A percentile compares a stretch with the other conserved stretches of the same genome.
Evolutionary conservation across 345 rosid genomes (phyloP).

Genomic region (Euphorbia lathyris): DNA sequence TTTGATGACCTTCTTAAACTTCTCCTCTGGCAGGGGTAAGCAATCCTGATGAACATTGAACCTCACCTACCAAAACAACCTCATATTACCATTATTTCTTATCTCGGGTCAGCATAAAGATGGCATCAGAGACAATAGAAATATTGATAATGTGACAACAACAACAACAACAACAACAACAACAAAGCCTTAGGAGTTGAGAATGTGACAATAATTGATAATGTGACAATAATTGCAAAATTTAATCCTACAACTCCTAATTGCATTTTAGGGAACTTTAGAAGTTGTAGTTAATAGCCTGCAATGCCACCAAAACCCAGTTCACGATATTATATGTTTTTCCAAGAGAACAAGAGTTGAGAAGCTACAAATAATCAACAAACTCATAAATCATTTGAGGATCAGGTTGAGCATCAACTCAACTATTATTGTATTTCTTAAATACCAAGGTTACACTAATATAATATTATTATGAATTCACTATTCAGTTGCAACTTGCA

Average conservation of each 20-base stretch:
- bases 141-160: too few relatives aligned
- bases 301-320: neutral
- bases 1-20: constrained; percentile 26
- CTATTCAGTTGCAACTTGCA: too few relatives aligned
- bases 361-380: neutral
- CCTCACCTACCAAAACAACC: constrained; percentile 22
- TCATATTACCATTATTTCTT: neutral
- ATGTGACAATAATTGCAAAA: neutral
- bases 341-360: neutral
- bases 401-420: neutral
- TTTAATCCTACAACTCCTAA: neutral
- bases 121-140: neutral
- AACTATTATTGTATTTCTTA: neutral
- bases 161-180: too few relatives aligned
- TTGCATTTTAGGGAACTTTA: neutral
- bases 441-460: neutral
- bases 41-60: constrained; percentile 26
- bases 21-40: constrained; percentile 22
- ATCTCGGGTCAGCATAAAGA: neutral
- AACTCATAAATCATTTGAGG: neutral
- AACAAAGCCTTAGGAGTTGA: too few relatives aligned
- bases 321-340: too few relatives aligned
- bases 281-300: neutral
- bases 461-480: too few relatives aligned
- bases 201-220: too few relatives aligned